Evolutionary conservation across 306 rosid species (phyloP), one percentile per base, ranked within the genome.

Genomic region (Datisca glomerata): DNA sequence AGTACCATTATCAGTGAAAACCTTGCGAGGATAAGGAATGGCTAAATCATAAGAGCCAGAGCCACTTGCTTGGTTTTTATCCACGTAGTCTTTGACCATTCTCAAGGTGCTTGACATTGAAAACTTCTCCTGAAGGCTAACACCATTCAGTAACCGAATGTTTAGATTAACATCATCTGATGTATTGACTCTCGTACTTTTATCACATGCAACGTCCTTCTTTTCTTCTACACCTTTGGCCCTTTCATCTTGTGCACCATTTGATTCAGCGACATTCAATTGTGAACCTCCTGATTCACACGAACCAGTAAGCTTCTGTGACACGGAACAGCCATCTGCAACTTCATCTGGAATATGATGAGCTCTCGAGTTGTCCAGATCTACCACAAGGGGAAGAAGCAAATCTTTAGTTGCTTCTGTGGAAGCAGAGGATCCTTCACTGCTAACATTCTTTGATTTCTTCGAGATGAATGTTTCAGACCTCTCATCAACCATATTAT

Each of bases 1-100:
- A 34, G 45, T 59, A 75, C 83, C 83, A 62, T 52, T 69, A 44
- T 32, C 52, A 15, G 32, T 48, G 61, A 63, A 75, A 11, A 75
- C 66, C 53, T 70, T 70, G 61, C 70, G 78, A 29, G 83, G 83
- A 45, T 75, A 75, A 34, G 83, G 78, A 49, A 70, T 46, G 45
- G 83, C 83, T 12, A 75, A 72, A 63, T 75, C 75, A 60, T 63
- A 75, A 25, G 64, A 20, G 40, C 70, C 75, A 43, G 59, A 8
- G 19, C 29, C 59, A 44, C 20, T 51, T 33, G 53, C 55, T 44
- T 51, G 62, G 41, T 61, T 63, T 33, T 60, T 37, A 44, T 66
- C 69, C 5, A 75, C 58, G 46, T 59, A 56, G 22, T 63, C 61
- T 40, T 70, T 70, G 49, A 75, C 74, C 57, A 43, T 63, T 49